Conservation (phyloP, 2,329 filamentous ascomycete genomes). For the Pezicula neosporulosa region DNA sequence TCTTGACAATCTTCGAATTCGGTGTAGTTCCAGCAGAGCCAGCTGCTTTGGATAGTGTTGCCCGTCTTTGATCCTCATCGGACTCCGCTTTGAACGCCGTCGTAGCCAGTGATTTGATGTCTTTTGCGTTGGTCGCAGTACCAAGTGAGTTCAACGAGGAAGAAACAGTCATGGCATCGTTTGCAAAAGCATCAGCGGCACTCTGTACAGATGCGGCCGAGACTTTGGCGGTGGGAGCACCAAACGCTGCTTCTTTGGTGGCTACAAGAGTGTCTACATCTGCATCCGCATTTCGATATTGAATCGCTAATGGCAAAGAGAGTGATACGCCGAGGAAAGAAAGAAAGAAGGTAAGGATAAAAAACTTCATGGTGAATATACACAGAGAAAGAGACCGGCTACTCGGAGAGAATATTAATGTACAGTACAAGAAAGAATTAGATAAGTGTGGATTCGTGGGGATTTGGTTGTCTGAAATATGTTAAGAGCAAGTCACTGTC, state of each 20-base stretch:
- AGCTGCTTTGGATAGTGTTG: constrained; percentile 17
- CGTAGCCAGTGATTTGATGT: constrained; percentile 15
- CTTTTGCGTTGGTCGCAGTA: constrained; percentile 6
- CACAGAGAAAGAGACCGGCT: not conserved
- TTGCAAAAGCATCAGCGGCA: constrained; percentile 17
- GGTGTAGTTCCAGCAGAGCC: constrained; percentile 13
- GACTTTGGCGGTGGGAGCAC: not conserved
- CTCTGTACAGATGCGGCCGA: constrained; percentile 9
- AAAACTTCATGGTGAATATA: constrained; percentile 16
- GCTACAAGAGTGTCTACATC: too few species aligned
- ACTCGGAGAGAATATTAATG: not conserved
- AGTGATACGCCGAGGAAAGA: constrained; percentile 7
- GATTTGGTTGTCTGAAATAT: too few species aligned
- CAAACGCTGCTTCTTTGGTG: too few species aligned
- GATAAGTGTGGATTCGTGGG: not conserved
- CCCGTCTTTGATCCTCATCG: constrained; percentile 20
- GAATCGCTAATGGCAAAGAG: constrained; percentile 8
- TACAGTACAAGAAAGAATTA: not conserved
- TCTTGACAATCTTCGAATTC: constrained; percentile 23
- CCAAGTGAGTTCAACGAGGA: constrained; percentile 16
- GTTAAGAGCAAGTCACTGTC: too few species aligned
- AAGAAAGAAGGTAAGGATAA: constrained; percentile 7
- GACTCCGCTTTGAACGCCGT: constrained; percentile 20
- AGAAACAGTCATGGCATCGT: constrained; percentile 22
- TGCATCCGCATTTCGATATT: not conserved